Conservation (phyloP, 2,329 filamentous ascomycete species). For the Curvularia spicifera region DNA sequence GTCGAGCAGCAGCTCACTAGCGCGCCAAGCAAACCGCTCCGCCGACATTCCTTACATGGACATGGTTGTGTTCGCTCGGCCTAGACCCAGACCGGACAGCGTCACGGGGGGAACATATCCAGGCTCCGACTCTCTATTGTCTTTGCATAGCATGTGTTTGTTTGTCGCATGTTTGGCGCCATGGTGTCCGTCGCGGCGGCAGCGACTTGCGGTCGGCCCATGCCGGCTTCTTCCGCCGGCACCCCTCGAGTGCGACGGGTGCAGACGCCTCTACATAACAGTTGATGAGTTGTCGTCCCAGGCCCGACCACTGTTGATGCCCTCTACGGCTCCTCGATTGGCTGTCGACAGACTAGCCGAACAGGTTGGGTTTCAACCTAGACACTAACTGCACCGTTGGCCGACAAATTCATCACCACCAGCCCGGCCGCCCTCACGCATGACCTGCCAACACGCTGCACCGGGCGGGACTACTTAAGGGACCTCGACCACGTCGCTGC, state of each 20-base stretch:
- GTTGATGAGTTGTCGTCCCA: slow-evolving; percentile 50
- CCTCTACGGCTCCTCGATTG: slow-evolving; percentile 36
- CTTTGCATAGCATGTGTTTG: too few relatives aligned
- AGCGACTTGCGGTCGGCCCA: too few relatives aligned
- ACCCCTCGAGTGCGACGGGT: slow-evolving; percentile 30
- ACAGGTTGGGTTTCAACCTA: slow-evolving; percentile 46
- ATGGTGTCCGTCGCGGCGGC: too few relatives aligned
- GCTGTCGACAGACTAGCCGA: slow-evolving; percentile 39
- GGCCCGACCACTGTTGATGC: slow-evolving; percentile 39
- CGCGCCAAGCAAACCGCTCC: slow-evolving; percentile 20
- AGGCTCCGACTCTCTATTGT: too few relatives aligned
- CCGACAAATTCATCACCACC: slow-evolving; percentile 38
- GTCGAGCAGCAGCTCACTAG: slow-evolving; percentile 16
- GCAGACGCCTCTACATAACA: slow-evolving; percentile 36
- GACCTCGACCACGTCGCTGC: slow-evolving; percentile 30
- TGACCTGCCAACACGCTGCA: slow-evolving; percentile 42
- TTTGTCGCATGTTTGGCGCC: too few relatives aligned
- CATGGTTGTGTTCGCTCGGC: too few relatives aligned
- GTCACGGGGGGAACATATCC: too few relatives aligned
- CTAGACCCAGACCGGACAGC: too few relatives aligned
- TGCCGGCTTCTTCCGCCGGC: slow-evolving; percentile 24
- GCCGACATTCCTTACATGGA: too few relatives aligned
- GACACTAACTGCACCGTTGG: slow-evolving; percentile 42
- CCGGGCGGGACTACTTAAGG: slow-evolving; percentile 43
- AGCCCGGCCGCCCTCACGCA: slow-evolving; percentile 50